phyloP scores from a whole-genome alignment of 257 asterid genomes.

The Solanum appendiculatum region DNA sequence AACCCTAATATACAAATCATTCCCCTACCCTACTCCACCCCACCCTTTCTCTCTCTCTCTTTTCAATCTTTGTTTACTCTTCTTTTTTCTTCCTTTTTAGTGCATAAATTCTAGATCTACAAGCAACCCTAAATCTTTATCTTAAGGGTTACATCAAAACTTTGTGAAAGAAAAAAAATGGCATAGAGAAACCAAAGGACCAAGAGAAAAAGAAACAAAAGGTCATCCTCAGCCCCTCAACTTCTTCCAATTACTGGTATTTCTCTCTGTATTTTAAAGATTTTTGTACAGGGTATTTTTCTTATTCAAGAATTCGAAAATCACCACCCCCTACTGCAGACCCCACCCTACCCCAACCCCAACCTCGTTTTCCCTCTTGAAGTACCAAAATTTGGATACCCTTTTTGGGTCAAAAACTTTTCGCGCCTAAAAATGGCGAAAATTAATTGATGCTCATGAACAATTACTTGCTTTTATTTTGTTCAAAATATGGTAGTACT shows the following conservation, averaged over 20 bases:
- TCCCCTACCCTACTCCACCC: not conserved
- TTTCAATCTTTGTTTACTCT: not conserved
- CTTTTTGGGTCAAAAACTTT: not conserved
- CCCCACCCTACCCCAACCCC: constrained; percentile 2
- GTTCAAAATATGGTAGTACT: not conserved
- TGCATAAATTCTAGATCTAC: not conserved
- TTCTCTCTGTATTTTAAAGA: not conserved
- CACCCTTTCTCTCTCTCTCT: not conserved
- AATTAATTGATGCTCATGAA: not conserved
- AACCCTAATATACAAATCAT: not conserved
- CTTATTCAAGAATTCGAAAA: constrained; percentile 37
- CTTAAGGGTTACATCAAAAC: not conserved
- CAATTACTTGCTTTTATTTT: not conserved
- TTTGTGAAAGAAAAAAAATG: not conserved
- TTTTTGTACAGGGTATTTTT: constrained; percentile 13
- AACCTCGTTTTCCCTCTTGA: not conserved
- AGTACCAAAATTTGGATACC: not conserved
- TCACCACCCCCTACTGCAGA: not conserved
- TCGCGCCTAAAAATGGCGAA: not conserved
- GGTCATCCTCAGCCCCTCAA: constrained; percentile 19
- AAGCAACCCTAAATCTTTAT: not conserved
- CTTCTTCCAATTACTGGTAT: not conserved
- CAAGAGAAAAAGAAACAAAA: constrained; percentile 7
- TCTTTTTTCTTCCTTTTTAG: not conserved
- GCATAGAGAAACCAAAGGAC: not conserved